Evolutionary conservation across 2,329 filamentous ascomycete genomes (phyloP).

Genomic region (Madurella fahalii): DNA sequence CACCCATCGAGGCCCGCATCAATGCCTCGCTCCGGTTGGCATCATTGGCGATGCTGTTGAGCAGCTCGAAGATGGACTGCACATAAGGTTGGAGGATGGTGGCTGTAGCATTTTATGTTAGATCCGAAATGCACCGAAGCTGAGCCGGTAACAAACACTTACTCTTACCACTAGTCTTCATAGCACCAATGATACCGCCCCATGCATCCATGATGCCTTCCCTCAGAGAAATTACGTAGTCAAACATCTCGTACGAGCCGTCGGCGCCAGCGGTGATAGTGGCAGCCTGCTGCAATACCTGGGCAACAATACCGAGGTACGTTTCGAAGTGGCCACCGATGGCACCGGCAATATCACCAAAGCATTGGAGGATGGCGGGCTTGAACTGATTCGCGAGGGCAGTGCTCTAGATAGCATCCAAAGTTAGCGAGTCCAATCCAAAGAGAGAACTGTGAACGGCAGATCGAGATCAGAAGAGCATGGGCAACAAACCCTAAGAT

Average conservation of each 20-base stretch:
- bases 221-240: slow-evolving; percentile 90
- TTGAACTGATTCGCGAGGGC: slow-evolving; percentile 95
- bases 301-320: slow-evolving; percentile 86
- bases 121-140: slow-evolving; percentile 11
- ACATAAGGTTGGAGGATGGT: slow-evolving; percentile 72
- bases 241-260: slow-evolving; percentile 88
- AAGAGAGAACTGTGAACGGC: not conserved
- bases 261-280: slow-evolving; percentile 74
- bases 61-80: slow-evolving; percentile 78
- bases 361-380: slow-evolving; percentile 95
- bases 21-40: slow-evolving; percentile 86
- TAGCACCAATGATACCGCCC: slow-evolving; percentile 92
- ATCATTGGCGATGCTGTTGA: slow-evolving; percentile 76
- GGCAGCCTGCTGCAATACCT: slow-evolving; percentile 90
- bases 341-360: slow-evolving; percentile 93
- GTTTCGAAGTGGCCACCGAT: slow-evolving; percentile 90
- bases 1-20: slow-evolving; percentile 92
- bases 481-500: slow-evolving; percentile 63
- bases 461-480: slow-evolving; percentile 4
- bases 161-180: slow-evolving; percentile 80
- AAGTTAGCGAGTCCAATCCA: slow-evolving; percentile 5
- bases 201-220: slow-evolving; percentile 99
- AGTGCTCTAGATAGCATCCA: slow-evolving; percentile 56
- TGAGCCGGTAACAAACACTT: slow-evolving; percentile 31
- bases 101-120: slow-evolving; percentile 46